Base-by-base conservation (phyloP, 192 early-diverging fungal species). In the Rhizophagus sp. region DNA sequence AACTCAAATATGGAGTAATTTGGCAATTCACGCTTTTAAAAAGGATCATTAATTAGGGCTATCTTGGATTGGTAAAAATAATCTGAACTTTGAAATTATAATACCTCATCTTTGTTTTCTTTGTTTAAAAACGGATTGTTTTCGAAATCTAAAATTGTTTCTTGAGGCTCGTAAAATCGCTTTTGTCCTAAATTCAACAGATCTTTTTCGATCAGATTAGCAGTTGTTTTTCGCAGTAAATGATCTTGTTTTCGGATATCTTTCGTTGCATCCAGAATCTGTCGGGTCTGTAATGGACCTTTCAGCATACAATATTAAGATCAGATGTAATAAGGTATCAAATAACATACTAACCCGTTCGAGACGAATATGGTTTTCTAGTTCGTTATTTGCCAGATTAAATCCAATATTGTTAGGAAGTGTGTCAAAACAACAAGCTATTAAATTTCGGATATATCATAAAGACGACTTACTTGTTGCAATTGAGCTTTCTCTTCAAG, bases 61-160 rank as follows among this genome's bases (percentile, higher is more conserved):
- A 67, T 67, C 65, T 67, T 67, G 65, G 8, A 7, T 67, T 67
- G 65, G 65, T 67, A n/a, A 34, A n/a, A n/a, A 44, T 44, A 44
- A 10, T 44, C 9, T n/a, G 63, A 64, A 64, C 63, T 64, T 64
- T n/a, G 63, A 34, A 22, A 22, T 64, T 64, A 64, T 64, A 4
- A 64, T 64, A 64, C 65, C 5, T 67, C 65, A 34, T n/a, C n/a
- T n/a, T n/a, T n/a, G n/a, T n/a, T n/a, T n/a, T 67, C 65, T 67
- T 67, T 67, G 25, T 67, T 1, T 34, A 66, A 13, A 66, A 66
- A 66, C 30, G 64, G 64, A 66, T 66, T 3, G 8, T 66, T 66
- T 66, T 66, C 64, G 30, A 66, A 66, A 33, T 66, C 64, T 66
- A 66, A 66, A 66, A 66, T 66, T 66, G 64, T 66, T 66, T 66